These are phyloP conservation scores for Hypoxylon sp. DNA, from an alignment of 2,329 filamentous ascomycete species.

Conservation along the genomic window DNA sequence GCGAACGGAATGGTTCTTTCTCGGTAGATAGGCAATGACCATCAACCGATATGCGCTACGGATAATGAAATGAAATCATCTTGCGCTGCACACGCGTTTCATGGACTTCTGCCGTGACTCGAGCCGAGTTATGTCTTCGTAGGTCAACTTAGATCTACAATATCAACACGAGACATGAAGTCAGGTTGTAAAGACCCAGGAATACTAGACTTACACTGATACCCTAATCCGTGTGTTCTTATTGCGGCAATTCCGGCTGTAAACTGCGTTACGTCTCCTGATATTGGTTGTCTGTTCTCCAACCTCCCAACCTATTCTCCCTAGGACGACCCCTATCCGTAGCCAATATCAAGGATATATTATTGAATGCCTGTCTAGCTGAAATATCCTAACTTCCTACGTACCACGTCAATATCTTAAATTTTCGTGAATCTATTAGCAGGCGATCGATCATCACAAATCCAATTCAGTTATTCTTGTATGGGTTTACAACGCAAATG, in stretches of 20 bases:
- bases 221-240: neutral
- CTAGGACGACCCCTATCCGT: neutral
- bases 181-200: neutral
- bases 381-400: neutral
- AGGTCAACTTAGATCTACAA: neutral
- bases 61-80: conserved; percentile 62
- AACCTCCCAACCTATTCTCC: no score
- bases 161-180: neutral
- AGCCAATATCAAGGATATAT: neutral
- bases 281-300: neutral
- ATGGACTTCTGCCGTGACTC: neutral
- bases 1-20: conserved; percentile 71
- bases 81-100: conserved; percentile 38
- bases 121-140: neutral
- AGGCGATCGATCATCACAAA: neutral
- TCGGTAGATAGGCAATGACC: conserved; percentile 58
- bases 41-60: conserved; percentile 62
- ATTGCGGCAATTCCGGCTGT: neutral
- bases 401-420: neutral
- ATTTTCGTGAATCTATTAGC: neutral
- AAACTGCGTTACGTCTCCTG: neutral
- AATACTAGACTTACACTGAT: neutral
- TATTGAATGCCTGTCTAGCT: neutral
- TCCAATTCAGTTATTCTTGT: neutral
- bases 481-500: neutral